A percentile compares a stretch with the other conserved stretches of the same genome.
phyloP scores from a whole-genome alignment of 148 eudicot species.

The Camellia sinensis region DNA sequence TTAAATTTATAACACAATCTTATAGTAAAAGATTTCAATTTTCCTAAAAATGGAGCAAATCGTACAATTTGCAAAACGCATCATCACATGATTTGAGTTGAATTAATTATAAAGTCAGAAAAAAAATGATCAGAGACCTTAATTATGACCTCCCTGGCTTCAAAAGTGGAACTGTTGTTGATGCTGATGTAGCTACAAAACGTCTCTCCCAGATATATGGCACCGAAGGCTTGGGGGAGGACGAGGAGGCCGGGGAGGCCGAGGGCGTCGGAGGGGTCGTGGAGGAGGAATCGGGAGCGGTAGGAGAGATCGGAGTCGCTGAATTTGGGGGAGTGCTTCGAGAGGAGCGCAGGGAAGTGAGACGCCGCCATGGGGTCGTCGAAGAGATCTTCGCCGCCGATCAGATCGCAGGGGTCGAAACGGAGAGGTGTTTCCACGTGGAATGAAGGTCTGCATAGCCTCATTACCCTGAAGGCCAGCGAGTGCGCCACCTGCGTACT shows the following conservation, averaged over 20 bases:
- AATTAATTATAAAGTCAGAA: neutral
- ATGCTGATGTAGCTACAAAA: constrained; percentile 96
- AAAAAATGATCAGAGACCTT: constrained; percentile 45
- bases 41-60: no score
- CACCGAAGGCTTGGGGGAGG: constrained; percentile 97
- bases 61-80: no score
- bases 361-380: constrained; percentile 47
- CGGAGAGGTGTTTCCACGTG: constrained; percentile 81
- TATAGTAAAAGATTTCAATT: no score
- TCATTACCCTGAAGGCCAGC: constrained; percentile 90
- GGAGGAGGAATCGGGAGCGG: constrained; percentile 63
- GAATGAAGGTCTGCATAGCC: constrained; percentile 82
- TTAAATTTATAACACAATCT: no score
- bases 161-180: constrained; percentile 85
- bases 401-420: constrained; percentile 76
- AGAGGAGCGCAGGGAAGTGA: constrained; percentile 40
- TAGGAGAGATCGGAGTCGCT: constrained; percentile 53
- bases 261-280: constrained; percentile 53
- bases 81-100: no score
- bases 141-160: constrained; percentile 72
- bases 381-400: constrained; percentile 78
- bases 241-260: constrained; percentile 92
- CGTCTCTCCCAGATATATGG: constrained; percentile 97
- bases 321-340: constrained; percentile 19
- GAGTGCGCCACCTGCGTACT: constrained; percentile 54